Conservation (phyloP, 2,329 filamentous ascomycete species). For the Phaeoacremonium minimum region DNA sequence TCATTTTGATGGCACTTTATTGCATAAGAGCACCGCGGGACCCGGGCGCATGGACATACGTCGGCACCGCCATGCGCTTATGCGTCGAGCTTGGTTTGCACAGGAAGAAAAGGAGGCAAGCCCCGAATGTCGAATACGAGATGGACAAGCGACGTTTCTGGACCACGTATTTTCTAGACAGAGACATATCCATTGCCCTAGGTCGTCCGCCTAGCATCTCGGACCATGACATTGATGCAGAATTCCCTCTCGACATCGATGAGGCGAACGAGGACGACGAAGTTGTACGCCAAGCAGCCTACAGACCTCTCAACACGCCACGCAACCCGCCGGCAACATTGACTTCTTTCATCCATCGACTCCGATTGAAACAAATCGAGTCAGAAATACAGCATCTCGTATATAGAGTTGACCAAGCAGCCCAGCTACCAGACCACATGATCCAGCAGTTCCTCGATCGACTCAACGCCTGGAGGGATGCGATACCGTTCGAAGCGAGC, state of each 20-base stretch:
- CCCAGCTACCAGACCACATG: conserved; percentile 15
- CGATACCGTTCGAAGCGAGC: conserved; percentile 18
- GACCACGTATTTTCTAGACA: conserved; percentile 22
- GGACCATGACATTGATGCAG: conserved; percentile 23
- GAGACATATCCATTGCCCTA: conserved; percentile 22
- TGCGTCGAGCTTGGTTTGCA: conserved; percentile 23
- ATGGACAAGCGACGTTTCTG: conserved; percentile 24
- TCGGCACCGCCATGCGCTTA: conserved; percentile 19
- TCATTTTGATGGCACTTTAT: conserved; percentile 22
- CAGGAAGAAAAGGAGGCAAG: conserved; percentile 16
- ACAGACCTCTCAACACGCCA: conserved; percentile 13
- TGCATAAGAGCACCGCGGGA: conserved; percentile 22
- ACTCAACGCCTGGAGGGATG: conserved; percentile 18
- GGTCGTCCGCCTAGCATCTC: conserved; percentile 21
- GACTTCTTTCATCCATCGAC: conserved; percentile 22
- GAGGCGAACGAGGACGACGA: conserved; percentile 18
- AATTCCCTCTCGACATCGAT: conserved; percentile 20
- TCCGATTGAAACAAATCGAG: conserved; percentile 21
- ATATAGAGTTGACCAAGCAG: conserved; percentile 19
- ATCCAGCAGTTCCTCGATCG: conserved; percentile 17
- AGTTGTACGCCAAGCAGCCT: conserved; percentile 15
- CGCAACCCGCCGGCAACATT: conserved; percentile 17
- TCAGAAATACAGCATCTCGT: conserved; percentile 22
- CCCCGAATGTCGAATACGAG: conserved; percentile 17
- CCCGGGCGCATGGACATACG: conserved; percentile 21